Conservation (phyloP, 176 grass and related monocot species). For the Musa schizocarpa region DNA sequence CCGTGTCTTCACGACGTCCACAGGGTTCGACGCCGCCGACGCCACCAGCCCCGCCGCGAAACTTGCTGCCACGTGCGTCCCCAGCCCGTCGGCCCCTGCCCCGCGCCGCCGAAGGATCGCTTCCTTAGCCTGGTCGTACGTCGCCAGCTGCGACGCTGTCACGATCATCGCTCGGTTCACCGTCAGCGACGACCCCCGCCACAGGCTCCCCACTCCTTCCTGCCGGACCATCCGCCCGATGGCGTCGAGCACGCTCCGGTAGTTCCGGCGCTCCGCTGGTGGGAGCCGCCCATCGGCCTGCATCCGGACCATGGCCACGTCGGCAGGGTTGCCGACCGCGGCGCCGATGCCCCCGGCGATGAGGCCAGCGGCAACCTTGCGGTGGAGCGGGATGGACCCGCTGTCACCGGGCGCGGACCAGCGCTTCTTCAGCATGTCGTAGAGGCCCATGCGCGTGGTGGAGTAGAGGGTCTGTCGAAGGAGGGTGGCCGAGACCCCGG, state of each 20-base stretch:
- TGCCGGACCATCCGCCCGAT: slow-evolving; percentile 11
- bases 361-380: slow-evolving; percentile 62
- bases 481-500: slow-evolving; percentile 65
- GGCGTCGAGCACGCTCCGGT: slow-evolving; percentile 73
- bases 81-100: background rate
- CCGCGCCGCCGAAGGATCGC: background rate
- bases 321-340: slow-evolving; percentile 80
- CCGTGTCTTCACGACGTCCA: slow-evolving; percentile 20
- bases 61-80: slow-evolving; percentile 13
- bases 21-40: slow-evolving; percentile 11
- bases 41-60: slow-evolving; percentile 13
- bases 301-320: slow-evolving; percentile 97
- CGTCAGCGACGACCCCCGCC: slow-evolving; percentile 10
- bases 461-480: slow-evolving; percentile 94
- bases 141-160: slow-evolving; percentile 18
- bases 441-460: slow-evolving; percentile 88
- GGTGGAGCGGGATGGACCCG: slow-evolving; percentile 50
- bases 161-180: slow-evolving; percentile 17
- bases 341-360: slow-evolving; percentile 71
- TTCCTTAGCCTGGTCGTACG: slow-evolving; percentile 19
- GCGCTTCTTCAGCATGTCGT: slow-evolving; percentile 76
- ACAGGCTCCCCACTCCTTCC: slow-evolving; percentile 12
- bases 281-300: slow-evolving; percentile 84
- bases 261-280: slow-evolving; percentile 66
- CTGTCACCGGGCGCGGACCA: slow-evolving; percentile 44